These are phyloP conservation scores for Cryptosporidium sp. DNA, from an alignment of 169 alveolate species.

Conservation along the genomic window DNA sequence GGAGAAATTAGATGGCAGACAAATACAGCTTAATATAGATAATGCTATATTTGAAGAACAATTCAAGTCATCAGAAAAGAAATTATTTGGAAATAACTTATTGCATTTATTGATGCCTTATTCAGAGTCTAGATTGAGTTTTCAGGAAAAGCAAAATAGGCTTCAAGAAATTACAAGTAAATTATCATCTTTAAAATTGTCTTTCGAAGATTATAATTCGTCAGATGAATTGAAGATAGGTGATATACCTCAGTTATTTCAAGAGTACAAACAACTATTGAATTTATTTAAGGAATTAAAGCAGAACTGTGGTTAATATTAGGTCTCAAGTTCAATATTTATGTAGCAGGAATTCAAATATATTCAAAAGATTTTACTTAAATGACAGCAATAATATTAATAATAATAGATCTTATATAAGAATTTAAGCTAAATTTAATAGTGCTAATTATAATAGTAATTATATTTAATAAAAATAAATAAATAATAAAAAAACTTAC, in stretches of 20 bases:
- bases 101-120: conserved; percentile 16
- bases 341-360: too few relatives aligned
- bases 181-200: background rate
- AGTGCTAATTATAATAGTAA: background rate
- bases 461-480: background rate
- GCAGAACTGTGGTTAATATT: background rate
- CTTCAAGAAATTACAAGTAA: conserved; percentile 18
- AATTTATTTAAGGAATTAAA: conserved; percentile 16
- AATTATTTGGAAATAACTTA: conserved; percentile 42
- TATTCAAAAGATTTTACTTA: too few relatives aligned
- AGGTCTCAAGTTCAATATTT: background rate
- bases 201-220: background rate
- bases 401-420: too few relatives aligned
- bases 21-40: conserved; percentile 63
- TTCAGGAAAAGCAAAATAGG: conserved; percentile 34
- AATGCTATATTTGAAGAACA: conserved; percentile 18
- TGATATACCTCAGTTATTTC: conserved; percentile 45
- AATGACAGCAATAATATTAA: too few relatives aligned
- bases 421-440: background rate
- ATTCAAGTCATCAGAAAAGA: conserved; percentile 28
- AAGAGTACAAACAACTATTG: conserved; percentile 18
- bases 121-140: conserved; percentile 25
- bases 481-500: background rate
- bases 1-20: conserved; percentile 66
- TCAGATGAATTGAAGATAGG: conserved; percentile 27